A percentile compares a stretch with the other conserved stretches of the same genome.
Conservation (phyloP, 805 yeast genomes). For the Wickerhamiella brachini region DNA sequence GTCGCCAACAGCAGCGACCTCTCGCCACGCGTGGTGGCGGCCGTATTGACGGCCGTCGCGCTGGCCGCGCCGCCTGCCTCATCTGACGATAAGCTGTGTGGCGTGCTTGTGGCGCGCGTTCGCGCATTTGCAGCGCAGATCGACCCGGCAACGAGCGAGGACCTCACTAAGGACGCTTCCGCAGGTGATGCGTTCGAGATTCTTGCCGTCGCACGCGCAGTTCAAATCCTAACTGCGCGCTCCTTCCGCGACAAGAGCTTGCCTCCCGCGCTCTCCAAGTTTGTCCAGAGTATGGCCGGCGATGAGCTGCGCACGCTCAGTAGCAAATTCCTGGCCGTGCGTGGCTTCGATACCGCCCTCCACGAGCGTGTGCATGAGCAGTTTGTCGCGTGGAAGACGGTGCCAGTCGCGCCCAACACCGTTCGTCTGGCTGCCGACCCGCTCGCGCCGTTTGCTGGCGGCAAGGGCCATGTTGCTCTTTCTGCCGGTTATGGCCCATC, state of each 20-base stretch:
- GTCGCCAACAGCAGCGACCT: background rate
- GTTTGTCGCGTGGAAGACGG: background rate
- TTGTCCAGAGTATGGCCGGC: background rate
- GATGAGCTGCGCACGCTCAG: background rate
- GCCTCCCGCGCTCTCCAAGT: background rate
- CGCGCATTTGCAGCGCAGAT: background rate
- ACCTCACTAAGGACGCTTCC: background rate
- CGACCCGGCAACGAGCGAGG: background rate
- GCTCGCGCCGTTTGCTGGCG: background rate
- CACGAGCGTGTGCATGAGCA: slow-evolving; percentile 1
- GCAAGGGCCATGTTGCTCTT: background rate
- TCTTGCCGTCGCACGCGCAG: background rate
- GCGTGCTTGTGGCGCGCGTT: background rate
- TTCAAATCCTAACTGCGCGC: background rate
- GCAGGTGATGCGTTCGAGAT: slow-evolving; percentile 1
- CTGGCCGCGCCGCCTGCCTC: background rate
- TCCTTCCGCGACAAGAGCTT: background rate
- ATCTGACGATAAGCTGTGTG: background rate
- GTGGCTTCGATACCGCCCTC: slow-evolving; percentile 3
- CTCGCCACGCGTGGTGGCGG: background rate
- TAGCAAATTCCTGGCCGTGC: slow-evolving; percentile 1
- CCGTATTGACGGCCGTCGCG: background rate
- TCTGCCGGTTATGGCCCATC: slow-evolving; percentile 13
- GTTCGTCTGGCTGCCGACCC: background rate
- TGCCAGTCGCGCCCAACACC: background rate